These are phyloP conservation scores for Phoenix dactylifera DNA, from an alignment of 176 grass and related monocot genomes.

Conservation along the genomic window DNA sequence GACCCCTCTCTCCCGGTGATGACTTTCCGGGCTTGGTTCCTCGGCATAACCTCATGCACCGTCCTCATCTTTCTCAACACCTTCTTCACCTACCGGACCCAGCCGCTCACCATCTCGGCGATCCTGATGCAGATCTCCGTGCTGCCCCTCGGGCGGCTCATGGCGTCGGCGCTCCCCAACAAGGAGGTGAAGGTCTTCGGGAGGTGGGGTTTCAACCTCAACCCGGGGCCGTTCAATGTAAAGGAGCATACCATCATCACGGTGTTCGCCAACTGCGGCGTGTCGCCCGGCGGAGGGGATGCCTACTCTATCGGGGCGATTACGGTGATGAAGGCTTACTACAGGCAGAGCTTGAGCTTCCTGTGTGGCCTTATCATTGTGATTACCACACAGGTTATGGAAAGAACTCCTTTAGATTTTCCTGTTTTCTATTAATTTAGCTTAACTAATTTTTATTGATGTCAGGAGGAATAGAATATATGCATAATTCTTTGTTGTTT, in stretches of 20 bases:
- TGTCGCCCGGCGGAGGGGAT: slow-evolving; percentile 7
- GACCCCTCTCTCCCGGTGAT: slow-evolving; percentile 9
- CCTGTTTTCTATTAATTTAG: neutral
- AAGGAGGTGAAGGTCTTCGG: slow-evolving; percentile 7
- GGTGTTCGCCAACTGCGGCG: slow-evolving; percentile 19
- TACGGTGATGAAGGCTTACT: slow-evolving; percentile 18
- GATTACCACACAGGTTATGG: slow-evolving; percentile 6
- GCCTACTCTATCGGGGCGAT: slow-evolving; percentile 19
- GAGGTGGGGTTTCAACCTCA: slow-evolving; percentile 18
- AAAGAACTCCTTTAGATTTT: neutral
- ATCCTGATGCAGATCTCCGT: slow-evolving; percentile 17
- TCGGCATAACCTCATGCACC: slow-evolving; percentile 6
- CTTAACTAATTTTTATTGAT: no score
- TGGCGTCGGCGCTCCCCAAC: slow-evolving; percentile 5
- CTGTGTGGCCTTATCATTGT: slow-evolving; percentile 13
- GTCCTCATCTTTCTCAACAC: slow-evolving; percentile 21
- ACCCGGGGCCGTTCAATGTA: slow-evolving; percentile 15
- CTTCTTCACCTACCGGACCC: slow-evolving; percentile 21
- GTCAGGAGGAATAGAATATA: no score
- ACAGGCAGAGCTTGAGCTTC: slow-evolving; percentile 11
- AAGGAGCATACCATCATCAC: slow-evolving; percentile 20
- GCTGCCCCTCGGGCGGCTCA: slow-evolving; percentile 7
- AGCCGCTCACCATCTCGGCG: slow-evolving; percentile 16
- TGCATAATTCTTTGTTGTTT: no score
- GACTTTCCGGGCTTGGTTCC: slow-evolving; percentile 18